Base-by-base conservation (phyloP, 2,329 filamentous ascomycete genomes). In the Fusarium dimerum region DNA sequence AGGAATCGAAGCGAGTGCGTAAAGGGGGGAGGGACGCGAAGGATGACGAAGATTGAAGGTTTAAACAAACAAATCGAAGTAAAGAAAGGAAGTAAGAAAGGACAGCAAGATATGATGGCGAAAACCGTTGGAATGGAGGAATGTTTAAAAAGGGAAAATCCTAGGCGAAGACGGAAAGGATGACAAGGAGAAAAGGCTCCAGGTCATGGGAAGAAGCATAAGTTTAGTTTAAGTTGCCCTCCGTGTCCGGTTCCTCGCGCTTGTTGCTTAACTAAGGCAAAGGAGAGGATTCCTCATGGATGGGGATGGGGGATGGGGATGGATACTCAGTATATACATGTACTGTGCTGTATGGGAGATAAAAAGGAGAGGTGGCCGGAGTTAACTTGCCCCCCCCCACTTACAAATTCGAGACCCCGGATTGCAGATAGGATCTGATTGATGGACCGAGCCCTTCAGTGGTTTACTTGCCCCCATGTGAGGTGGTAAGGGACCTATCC, bases 1-100 rank as follows among this genome's bases (percentile, higher is more conserved):
- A 43, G 41, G 44, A 47, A 45, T 26, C 20, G 20, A 40, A 40
- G 50, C n/a, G 43, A 54, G 46, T 38, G 39, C 45, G 32, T 36
- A 36, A 32, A 32, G 12, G 30, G 13, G 32, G 10, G 32, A 10
- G 32, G 32, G 32, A 36, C 32, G 32, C 20, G 20, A 26, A 4
- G 7, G 20, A 5, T 26, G 20, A 26, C 20, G 20, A 7, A 26
- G 20, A 26, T 26, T n/a, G n/a, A n/a, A n/a, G n/a, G n/a, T 26
- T 26, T 26, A 26, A 26, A 15, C 13, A 5, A 36, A 36, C 10
- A 12, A 36, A 36, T 36, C 32, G 13, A 36, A 36, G 13, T 12
- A 36, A 36, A 36, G 32, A 36, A 15, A 36, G 12, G 30, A 12
- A 12, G 30, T 6, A 26, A 43, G 47, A 39, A n/a, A 43, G 20